phyloP scores from a whole-genome alignment of 163 green algal genomes.

The Chloroidium sp. region DNA sequence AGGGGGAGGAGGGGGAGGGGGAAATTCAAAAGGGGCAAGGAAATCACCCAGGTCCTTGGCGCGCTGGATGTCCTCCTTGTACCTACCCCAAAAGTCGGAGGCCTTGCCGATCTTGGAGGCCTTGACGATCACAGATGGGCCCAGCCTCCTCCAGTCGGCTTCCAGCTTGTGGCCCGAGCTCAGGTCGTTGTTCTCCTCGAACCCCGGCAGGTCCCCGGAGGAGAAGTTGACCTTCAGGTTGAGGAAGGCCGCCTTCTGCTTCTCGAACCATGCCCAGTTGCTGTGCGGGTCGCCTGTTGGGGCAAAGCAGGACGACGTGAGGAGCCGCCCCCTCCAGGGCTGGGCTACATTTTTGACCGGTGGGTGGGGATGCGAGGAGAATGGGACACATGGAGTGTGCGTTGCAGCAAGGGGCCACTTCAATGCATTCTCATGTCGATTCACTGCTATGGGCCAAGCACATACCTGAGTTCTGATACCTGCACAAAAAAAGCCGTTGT shows the following conservation, averaged over 20 bases:
- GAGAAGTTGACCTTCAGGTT: slow-evolving; percentile 17
- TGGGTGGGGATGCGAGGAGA: too few species aligned
- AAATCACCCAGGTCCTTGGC: slow-evolving; percentile 28
- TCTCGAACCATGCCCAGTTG: slow-evolving; percentile 24
- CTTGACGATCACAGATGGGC: slow-evolving; percentile 14
- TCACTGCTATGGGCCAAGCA: background rate
- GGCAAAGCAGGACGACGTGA: background rate
- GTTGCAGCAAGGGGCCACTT: background rate
- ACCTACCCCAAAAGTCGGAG: slow-evolving; percentile 49
- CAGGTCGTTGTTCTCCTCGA: background rate
- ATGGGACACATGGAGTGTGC: background rate
- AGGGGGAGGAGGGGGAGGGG: background rate
- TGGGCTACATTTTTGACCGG: too few species aligned
- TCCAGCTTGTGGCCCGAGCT: background rate
- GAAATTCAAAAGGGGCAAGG: too few species aligned
- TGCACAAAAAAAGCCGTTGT: too few species aligned
- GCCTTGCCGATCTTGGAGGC: slow-evolving; percentile 13
- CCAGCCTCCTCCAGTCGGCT: slow-evolving; percentile 5
- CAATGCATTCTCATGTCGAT: background rate
- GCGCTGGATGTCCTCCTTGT: slow-evolving; percentile 58
- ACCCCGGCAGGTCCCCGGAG: slow-evolving; percentile 2
- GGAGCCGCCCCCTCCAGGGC: too few species aligned
- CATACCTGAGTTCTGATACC: slow-evolving; percentile 19
- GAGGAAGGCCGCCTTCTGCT: slow-evolving; percentile 14
- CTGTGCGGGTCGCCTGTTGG: slow-evolving; percentile 19